A percentile compares a stretch with the other conserved stretches of the same genome.
These are phyloP conservation scores for Xylaria sp. DNA, from an alignment of 2,329 filamentous ascomycete species.

Conservation along the genomic window DNA sequence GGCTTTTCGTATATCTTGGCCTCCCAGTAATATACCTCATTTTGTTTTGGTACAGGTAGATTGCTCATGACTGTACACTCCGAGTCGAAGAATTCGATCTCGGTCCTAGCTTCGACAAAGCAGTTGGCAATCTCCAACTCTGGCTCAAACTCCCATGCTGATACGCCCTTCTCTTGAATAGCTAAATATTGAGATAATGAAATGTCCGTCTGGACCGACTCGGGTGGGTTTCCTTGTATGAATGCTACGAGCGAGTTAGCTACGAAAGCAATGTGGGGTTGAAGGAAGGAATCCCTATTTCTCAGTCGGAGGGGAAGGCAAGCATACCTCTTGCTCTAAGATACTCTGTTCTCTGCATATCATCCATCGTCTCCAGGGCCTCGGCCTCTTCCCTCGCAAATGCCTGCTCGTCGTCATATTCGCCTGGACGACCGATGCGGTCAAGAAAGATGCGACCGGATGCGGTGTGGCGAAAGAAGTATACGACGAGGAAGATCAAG, in stretches of 20 bases:
- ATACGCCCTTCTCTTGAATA: constrained; percentile 99
- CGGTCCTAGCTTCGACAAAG: constrained; percentile 94
- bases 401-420: constrained; percentile 97
- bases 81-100: constrained; percentile 98
- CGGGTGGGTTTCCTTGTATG: constrained; percentile 90
- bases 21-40: constrained; percentile 99
- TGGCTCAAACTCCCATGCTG: constrained; percentile 99
- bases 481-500: constrained; percentile 81
- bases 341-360: constrained; percentile 89
- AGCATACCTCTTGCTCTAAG: constrained; percentile 88
- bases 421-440: constrained; percentile 89
- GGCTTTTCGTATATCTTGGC: constrained; percentile 98
- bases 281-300: not conserved
- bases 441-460: constrained; percentile 92
- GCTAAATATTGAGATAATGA: constrained; percentile 97
- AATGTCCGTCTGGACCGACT: constrained; percentile 95
- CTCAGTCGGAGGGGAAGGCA: constrained; percentile 14
- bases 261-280: not conserved
- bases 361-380: constrained; percentile 94
- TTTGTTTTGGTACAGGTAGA: constrained; percentile 95
- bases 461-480: constrained; percentile 91
- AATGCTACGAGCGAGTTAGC: constrained; percentile 70
- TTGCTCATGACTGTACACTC: constrained; percentile 98
- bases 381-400: constrained; percentile 94
- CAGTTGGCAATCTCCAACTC: constrained; percentile 98